A percentile compares a stretch with the other conserved stretches of the same genome.
phyloP scores from a whole-genome alignment of 306 rosid genomes.

The Rubus idaeus region DNA sequence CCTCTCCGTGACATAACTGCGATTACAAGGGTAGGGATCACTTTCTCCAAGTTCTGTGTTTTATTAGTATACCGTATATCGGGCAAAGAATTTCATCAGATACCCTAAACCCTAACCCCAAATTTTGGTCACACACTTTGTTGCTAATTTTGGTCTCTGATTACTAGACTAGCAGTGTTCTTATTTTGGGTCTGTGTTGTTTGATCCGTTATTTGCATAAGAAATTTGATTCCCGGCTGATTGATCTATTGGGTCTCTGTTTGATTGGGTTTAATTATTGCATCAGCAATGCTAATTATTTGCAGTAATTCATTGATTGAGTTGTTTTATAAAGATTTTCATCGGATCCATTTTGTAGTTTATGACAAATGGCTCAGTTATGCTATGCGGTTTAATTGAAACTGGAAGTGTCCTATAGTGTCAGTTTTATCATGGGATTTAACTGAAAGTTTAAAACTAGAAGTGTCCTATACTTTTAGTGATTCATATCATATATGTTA shows the following conservation, averaged over 20 bases:
- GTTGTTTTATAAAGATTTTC: background rate
- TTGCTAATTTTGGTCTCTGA: background rate
- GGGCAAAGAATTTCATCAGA: no score
- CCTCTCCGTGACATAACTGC: constrained; percentile 72
- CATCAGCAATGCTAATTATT: no score
- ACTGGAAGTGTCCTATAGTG: background rate
- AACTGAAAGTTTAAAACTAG: background rate
- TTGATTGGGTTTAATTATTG: no score
- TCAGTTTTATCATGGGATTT: background rate
- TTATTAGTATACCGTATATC: no score
- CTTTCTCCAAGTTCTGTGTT: background rate
- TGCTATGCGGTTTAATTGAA: background rate
- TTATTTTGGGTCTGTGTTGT: background rate
- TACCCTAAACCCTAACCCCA: no score
- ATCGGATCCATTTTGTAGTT: background rate
- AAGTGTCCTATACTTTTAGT: background rate
- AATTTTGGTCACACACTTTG: no score
- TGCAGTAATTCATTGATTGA: no score
- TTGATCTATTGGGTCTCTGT: no score
- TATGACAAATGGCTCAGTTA: background rate
- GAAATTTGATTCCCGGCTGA: background rate
- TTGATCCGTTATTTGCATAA: background rate
- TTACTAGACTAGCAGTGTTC: background rate
- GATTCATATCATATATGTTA: background rate
- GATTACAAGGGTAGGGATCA: constrained; percentile 44